Percentiles rank a stretch among this genome's conserved stretches.
Conservation (phyloP, 2,329 filamentous ascomycete genomes). For the Pseudopithomyces maydicus region DNA sequence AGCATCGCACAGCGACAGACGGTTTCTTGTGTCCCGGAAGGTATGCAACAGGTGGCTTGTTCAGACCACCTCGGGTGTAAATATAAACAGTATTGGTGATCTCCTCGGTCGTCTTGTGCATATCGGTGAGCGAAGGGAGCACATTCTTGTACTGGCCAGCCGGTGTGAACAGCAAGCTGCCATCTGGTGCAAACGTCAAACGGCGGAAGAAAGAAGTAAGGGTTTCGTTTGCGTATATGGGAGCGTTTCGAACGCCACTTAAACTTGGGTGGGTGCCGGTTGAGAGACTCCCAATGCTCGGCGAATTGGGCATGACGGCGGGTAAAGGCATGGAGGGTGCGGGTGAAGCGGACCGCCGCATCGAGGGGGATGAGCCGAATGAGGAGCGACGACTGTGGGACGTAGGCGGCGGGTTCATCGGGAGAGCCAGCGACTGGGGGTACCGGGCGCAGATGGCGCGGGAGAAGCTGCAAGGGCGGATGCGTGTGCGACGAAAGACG, state of each 20-base stretch:
- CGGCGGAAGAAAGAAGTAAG: constrained; percentile 96
- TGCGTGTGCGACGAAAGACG: constrained; percentile 65
- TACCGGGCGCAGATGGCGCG: constrained; percentile 87
- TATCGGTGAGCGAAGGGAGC: constrained; percentile 68
- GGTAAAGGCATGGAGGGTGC: constrained; percentile 92
- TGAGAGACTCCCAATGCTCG: constrained; percentile 69
- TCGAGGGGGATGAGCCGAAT: constrained; percentile 77
- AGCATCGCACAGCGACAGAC: constrained; percentile 93
- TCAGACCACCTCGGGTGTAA: constrained; percentile 93
- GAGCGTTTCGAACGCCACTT: constrained; percentile 72
- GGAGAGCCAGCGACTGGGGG: constrained; percentile 86
- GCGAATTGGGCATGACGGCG: constrained; percentile 94
- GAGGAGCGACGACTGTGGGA: constrained; percentile 95
- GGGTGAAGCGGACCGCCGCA: constrained; percentile 86
- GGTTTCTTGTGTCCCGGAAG: constrained; percentile 98
- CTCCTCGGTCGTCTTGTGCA: constrained; percentile 77
- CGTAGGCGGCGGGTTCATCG: constrained; percentile 95
- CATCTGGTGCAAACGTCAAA: constrained; percentile 92
- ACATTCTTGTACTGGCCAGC: constrained; percentile 93
- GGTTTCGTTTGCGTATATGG: constrained; percentile 94
- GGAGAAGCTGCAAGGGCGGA: constrained; percentile 69
- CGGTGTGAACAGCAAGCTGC: constrained; percentile 89
- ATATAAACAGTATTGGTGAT: constrained; percentile 98
- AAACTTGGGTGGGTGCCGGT: constrained; percentile 38
- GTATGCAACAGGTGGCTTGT: constrained; percentile 93